Base-by-base conservation (phyloP, 2,329 filamentous ascomycete genomes). In the Proliferodiscus dingleyae region DNA sequence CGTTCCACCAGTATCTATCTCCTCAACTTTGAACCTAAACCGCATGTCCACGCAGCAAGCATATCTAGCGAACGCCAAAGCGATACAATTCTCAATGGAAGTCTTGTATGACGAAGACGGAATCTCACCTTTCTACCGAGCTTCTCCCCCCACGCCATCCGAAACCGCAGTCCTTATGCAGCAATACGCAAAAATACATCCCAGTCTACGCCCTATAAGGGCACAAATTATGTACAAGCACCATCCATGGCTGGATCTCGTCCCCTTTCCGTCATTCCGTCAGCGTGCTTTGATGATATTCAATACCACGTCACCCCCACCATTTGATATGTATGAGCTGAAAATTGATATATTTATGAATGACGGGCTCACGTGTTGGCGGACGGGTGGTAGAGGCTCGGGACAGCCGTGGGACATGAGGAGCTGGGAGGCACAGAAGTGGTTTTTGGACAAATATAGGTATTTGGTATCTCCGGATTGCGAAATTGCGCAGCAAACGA, bases 241-340 rank as follows among this genome's bases (percentile, higher is more conserved):
- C 40, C 63, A 64, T 24, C 64, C 65, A 3, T 68, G 64, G 58
- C 34, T 67, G 5, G 66, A 68, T 50, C 49, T 68, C 1, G 50
- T 68, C 15, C 66, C 66, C 1, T 58, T 66, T 11, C 59, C 66
- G 3, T 49, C 45, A 11, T 51, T 67, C 37, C 54, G 66, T 1
- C 50, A 53, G 39, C 26, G 47, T 24, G 43, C 43, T 13, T 21
- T 53, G 4, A 32, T 33, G n/a, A n/a, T n/a, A n/a, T 23, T 47
- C 2, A 18, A 30, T 1, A 28, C 47, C 4, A 30, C 38, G 16
- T 23, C 39, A 2, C 50, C 50, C 6, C 43, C 43, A 5, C 26
- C 44, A 5, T 44, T 49, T 26, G 41, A 47, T 23, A 9, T 40
- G 8, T n/a, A 24, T 10, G 46, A 52, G 4, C 29, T 52, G 18